A percentile compares a stretch with the other conserved stretches of the same genome.
phyloP scores from a whole-genome alignment of 345 rosid genomes.

The Raphanus sativus region DNA sequence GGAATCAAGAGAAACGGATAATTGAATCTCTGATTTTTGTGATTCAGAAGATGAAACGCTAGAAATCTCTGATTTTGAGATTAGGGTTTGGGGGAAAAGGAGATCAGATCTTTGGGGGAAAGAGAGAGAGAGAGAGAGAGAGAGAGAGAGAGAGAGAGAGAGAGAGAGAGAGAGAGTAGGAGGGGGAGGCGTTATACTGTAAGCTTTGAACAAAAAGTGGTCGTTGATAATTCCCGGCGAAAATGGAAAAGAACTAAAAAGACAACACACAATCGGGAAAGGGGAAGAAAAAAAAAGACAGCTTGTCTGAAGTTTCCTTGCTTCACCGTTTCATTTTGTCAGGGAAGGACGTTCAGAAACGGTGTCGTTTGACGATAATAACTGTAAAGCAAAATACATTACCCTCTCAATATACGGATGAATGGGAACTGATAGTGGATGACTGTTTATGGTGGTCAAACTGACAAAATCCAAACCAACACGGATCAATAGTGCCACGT shows the following conservation, averaged over 20 bases:
- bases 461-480: too few species aligned
- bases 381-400: too few species aligned
- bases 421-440: background rate
- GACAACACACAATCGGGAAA: conserved; percentile 20
- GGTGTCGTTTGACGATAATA: background rate
- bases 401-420: too few species aligned
- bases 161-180: too few species aligned
- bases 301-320: conserved; percentile 10
- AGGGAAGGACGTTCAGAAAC: conserved; percentile 9
- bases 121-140: background rate
- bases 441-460: too few species aligned
- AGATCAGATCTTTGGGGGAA: conserved; percentile 35
- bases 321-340: conserved; percentile 22
- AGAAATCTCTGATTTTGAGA: conserved; percentile 1
- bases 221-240: conserved; percentile 23
- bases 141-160: too few species aligned
- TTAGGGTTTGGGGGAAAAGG: conserved; percentile 31
- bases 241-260: conserved; percentile 25
- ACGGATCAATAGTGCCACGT: too few species aligned
- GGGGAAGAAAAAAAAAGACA: background rate
- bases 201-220: background rate
- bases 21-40: background rate
- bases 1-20: background rate
- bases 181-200: too few species aligned
- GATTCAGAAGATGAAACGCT: background rate